These are phyloP conservation scores for Immersiella caudata DNA, from an alignment of 495 filamentous ascomycete species.

Conservation along the genomic window DNA sequence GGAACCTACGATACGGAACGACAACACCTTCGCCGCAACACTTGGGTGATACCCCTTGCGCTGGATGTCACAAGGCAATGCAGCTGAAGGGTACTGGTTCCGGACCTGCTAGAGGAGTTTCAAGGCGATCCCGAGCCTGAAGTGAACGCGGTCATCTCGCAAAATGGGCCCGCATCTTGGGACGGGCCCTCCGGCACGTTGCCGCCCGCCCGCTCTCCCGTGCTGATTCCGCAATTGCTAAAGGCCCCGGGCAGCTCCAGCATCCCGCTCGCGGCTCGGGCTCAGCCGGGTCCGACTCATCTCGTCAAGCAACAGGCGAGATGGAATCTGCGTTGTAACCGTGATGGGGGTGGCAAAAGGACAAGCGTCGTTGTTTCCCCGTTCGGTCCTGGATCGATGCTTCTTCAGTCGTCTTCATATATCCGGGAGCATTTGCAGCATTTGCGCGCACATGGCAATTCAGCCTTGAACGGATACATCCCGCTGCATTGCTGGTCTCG, in stretches of 20 bases:
- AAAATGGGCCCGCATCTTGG: neutral
- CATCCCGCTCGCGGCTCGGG: constrained; percentile 13
- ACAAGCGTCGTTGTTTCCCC: neutral
- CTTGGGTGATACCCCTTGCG: constrained; percentile 21
- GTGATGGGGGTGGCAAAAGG: neutral
- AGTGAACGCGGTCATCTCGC: neutral
- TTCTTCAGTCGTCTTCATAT: constrained; percentile 8
- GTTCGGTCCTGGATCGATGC: neutral
- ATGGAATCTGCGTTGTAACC: constrained; percentile 6
- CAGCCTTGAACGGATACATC: constrained; percentile 25
- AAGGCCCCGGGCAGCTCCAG: neutral
- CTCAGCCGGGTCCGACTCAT: constrained; percentile 15
- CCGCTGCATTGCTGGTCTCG: neutral
- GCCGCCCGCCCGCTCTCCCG: constrained; percentile 1
- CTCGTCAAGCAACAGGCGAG: neutral
- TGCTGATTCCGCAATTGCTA: neutral
- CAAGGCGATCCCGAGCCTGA: neutral
- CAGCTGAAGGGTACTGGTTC: neutral
- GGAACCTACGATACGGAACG: constrained; percentile 20
- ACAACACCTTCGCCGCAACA: constrained; percentile 1
- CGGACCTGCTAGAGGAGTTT: too few species aligned
- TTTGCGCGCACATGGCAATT: constrained; percentile 19
- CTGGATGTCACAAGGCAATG: neutral
- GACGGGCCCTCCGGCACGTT: neutral
- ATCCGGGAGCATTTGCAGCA: constrained; percentile 11